Percentiles rank a stretch among this genome's conserved stretches.
These are phyloP conservation scores for Chytridiales sp. DNA, from an alignment of 371 early-diverging fungal genomes.

Conservation along the genomic window DNA sequence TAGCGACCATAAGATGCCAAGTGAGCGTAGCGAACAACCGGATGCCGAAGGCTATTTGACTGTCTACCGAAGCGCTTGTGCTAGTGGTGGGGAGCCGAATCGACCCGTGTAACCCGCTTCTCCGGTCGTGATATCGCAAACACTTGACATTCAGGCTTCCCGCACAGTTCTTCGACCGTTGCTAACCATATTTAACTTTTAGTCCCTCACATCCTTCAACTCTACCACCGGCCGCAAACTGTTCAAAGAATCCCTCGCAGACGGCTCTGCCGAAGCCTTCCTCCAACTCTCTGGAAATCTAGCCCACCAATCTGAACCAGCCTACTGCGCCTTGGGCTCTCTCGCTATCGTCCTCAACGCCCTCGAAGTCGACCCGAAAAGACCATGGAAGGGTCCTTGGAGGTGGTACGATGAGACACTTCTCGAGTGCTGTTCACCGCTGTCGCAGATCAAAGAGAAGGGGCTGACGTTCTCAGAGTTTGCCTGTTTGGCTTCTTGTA, in stretches of 20 bases:
- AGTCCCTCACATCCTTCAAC: constrained; percentile 72
- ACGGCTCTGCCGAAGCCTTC: constrained; percentile 81
- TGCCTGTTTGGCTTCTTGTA: constrained; percentile 80
- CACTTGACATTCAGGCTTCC: no score
- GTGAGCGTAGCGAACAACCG: no score
- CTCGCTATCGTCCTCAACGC: constrained; percentile 92
- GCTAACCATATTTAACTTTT: no score
- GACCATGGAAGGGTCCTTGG: constrained; percentile 92
- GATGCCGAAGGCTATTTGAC: no score
- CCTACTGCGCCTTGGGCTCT: constrained; percentile 69
- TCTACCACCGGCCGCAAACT: constrained; percentile 73
- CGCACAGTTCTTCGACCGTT: no score
- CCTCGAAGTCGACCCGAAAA: constrained; percentile 83
- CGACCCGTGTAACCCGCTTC: no score
- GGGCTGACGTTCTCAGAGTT: constrained; percentile 90
- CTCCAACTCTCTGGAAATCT: constrained; percentile 85
- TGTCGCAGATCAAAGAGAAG: constrained; percentile 71
- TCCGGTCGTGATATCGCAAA: no score
- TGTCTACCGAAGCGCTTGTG: no score
- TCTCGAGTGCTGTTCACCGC: constrained; percentile 77
- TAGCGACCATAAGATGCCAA: no score
- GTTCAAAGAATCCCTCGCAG: constrained; percentile 73
- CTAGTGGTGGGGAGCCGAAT: no score
- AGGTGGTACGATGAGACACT: constrained; percentile 87
- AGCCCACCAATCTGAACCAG: constrained; percentile 88